Percentiles rank a stretch among this genome's conserved stretches.
Evolutionary conservation across 2,329 filamentous ascomycete genomes (phyloP).

Genomic region (Colletotrichum sp.): DNA sequence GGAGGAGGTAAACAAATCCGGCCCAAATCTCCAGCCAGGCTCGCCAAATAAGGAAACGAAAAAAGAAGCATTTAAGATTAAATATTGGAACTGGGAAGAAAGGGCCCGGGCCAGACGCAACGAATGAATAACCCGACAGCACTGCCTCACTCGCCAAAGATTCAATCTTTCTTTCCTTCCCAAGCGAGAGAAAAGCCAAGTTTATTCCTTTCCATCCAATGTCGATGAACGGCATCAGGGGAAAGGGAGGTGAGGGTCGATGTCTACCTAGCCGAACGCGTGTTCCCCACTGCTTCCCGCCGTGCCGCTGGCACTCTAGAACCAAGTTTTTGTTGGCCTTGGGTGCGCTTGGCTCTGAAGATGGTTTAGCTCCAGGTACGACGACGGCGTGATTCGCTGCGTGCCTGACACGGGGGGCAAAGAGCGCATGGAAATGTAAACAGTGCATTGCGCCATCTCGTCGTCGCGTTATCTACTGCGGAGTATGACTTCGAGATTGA

Average conservation of each 20-base stretch:
- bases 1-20: background rate
- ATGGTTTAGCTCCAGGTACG: conserved; percentile 8
- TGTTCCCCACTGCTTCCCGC: background rate
- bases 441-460: background rate
- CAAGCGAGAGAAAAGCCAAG: background rate
- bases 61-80: background rate
- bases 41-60: background rate
- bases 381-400: background rate
- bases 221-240: background rate
- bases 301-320: background rate
- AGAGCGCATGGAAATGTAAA: background rate
- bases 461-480: background rate
- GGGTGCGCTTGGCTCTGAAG: background rate
- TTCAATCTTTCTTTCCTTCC: background rate
- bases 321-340: background rate
- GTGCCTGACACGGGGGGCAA: background rate
- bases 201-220: background rate
- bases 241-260: background rate
- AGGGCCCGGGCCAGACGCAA: background rate
- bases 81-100: background rate
- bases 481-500: accelerated
- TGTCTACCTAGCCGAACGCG: background rate
- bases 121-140: background rate
- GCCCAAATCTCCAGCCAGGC: background rate
- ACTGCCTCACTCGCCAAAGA: background rate